phyloP scores from a whole-genome alignment of 805 yeast genomes.

The Ogataea haglerorum region DNA sequence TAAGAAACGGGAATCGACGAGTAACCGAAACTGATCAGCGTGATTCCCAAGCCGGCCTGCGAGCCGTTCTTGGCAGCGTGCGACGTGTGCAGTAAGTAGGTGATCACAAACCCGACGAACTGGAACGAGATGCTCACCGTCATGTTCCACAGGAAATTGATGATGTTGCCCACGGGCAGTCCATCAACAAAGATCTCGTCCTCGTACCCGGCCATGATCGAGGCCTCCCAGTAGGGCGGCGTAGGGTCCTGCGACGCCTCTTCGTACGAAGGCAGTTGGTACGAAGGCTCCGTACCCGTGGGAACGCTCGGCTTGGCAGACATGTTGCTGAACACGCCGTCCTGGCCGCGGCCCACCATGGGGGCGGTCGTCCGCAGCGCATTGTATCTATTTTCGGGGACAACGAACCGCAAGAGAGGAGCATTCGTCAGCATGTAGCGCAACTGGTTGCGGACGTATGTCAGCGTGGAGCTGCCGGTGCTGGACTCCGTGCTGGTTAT shows the following conservation, averaged over 20 bases:
- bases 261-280: constrained; percentile 83
- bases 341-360: constrained; percentile 44
- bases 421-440: constrained; percentile 22
- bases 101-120: constrained; percentile 85
- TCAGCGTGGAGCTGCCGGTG: background rate
- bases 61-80: constrained; percentile 98
- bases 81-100: constrained; percentile 89
- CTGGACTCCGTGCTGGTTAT: background rate
- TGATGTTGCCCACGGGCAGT: constrained; percentile 88
- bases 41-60: constrained; percentile 84
- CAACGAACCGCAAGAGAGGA: constrained; percentile 28
- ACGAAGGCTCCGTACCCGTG: constrained; percentile 45
- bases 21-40: constrained; percentile 70
- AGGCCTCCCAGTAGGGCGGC: constrained; percentile 96
- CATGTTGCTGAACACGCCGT: constrained; percentile 91
- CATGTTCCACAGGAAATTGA: constrained; percentile 86
- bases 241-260: constrained; percentile 93
- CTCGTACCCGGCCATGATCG: constrained; percentile 73
- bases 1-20: constrained; percentile 46
- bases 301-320: constrained; percentile 70
- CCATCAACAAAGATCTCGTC: constrained; percentile 96
- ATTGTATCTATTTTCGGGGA: constrained; percentile 25
- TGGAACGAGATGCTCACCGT: constrained; percentile 90
- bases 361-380: constrained; percentile 15
- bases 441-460: background rate